Conservation (phyloP, 129 eudicot species). For the Arctium minus region DNA sequence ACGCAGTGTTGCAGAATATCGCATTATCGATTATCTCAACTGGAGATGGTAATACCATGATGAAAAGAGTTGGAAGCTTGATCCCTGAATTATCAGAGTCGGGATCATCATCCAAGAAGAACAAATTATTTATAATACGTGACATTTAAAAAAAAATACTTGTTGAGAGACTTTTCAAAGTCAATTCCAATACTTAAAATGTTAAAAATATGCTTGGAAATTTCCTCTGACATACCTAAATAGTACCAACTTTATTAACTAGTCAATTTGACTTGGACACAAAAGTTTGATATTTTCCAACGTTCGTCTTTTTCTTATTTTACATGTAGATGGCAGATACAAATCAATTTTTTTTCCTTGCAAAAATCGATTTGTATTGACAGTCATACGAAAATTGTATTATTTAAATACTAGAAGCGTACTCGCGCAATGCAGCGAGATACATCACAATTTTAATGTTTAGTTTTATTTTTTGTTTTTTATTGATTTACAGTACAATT, state of each 20-base stretch:
- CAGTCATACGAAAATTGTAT: not conserved
- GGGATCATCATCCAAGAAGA: not conserved
- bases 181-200: constrained; percentile 16
- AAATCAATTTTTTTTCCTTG: not conserved
- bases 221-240: constrained; percentile 18
- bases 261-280: not conserved
- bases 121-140: not conserved
- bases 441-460: no score
- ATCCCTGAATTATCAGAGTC: not conserved
- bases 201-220: constrained; percentile 20
- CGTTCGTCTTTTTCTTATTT: no score
- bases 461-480: no score
- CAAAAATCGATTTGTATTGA: not conserved
- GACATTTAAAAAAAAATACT: not conserved
- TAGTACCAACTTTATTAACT: constrained; percentile 19
- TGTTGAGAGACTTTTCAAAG: constrained; percentile 19
- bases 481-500: no score
- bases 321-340: not conserved
- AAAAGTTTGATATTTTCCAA: no score
- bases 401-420: no score
- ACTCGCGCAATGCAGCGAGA: no score
- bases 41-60: constrained; percentile 43
- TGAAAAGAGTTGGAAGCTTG: constrained; percentile 5
- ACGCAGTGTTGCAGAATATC: constrained; percentile 34
- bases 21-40: constrained; percentile 51